Evolutionary conservation across 1,284 basidiomycete species (phyloP).

Genomic region (Cryptococcus sp.): DNA sequence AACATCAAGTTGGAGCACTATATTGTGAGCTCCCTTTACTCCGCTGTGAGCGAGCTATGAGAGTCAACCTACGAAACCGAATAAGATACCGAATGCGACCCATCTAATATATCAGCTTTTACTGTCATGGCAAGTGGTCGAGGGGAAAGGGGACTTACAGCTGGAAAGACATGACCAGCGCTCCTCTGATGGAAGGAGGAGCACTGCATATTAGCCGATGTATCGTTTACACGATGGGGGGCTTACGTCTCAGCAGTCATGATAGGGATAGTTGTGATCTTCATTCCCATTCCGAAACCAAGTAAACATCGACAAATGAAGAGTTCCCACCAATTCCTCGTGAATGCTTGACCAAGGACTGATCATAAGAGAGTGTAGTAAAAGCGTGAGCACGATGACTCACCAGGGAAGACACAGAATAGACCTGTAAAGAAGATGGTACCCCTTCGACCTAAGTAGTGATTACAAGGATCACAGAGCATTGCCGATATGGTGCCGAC

Average conservation of each 20-base stretch:
- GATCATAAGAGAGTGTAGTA: too few relatives aligned
- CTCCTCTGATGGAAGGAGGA: slow-evolving; percentile 54
- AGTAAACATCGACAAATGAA: slow-evolving; percentile 45
- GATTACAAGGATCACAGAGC: slow-evolving; percentile 60
- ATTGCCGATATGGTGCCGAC: too few relatives aligned
- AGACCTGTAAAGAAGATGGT: slow-evolving; percentile 53
- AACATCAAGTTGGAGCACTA: too few relatives aligned
- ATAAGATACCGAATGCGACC: slow-evolving; percentile 50
- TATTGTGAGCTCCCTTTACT: slow-evolving; percentile 6
- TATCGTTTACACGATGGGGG: too few relatives aligned
- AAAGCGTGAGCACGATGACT: too few relatives aligned
- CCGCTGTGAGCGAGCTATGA: too few relatives aligned
- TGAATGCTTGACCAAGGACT: slow-evolving; percentile 56
- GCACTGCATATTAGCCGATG: slow-evolving; percentile 32
- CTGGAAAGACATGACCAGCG: slow-evolving; percentile 50
- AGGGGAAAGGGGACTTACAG: too few relatives aligned
- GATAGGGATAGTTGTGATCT: slow-evolving; percentile 53
- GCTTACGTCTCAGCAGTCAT: slow-evolving; percentile 60
- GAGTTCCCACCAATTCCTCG: slow-evolving; percentile 57
- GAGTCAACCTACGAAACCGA: slow-evolving; percentile 19
- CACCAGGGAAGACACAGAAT: too few relatives aligned
- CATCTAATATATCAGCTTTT: too few relatives aligned
- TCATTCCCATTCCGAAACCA: slow-evolving; percentile 47
- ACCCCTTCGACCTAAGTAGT: slow-evolving; percentile 55
- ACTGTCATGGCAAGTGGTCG: neutral